Evolutionary conservation across 768 basidiomycete species (phyloP).

Genomic region (Sarcomyxa edulis): DNA sequence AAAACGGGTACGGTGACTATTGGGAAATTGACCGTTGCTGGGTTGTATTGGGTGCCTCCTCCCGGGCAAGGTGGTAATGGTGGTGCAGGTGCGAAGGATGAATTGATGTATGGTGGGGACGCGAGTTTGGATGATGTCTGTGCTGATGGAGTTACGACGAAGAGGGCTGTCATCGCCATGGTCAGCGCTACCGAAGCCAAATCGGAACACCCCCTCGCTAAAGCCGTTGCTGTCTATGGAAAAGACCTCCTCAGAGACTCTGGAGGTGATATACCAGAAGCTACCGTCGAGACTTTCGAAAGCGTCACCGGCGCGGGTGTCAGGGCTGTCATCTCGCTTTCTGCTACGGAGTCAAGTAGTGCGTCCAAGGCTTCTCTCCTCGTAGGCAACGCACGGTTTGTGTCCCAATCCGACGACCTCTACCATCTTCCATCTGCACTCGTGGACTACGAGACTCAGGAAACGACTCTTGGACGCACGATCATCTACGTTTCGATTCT

Average conservation of each 20-base stretch:
- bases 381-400: conserved; percentile 74
- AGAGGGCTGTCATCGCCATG: conserved; percentile 68
- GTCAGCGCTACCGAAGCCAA: conserved; percentile 82
- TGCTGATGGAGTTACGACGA: conserved; percentile 57
- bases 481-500: conserved; percentile 82
- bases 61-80: conserved; percentile 10
- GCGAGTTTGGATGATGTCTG: conserved; percentile 39
- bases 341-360: conserved; percentile 43
- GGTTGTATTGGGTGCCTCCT: conserved; percentile 65
- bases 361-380: too few species aligned
- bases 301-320: conserved; percentile 89
- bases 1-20: conserved; percentile 98
- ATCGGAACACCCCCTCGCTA: conserved; percentile 95
- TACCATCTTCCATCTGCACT: conserved; percentile 53
- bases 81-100: conserved; percentile 14
- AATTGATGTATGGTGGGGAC: conserved; percentile 40
- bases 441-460: conserved; percentile 59
- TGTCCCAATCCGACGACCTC: conserved; percentile 46
- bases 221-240: conserved; percentile 84
- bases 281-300: conserved; percentile 70
- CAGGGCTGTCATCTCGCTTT: conserved; percentile 56
- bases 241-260: conserved; percentile 49
- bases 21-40: conserved; percentile 84
- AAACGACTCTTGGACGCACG: conserved; percentile 71
- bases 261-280: conserved; percentile 33